These are phyloP conservation scores for Eremothecium gossypii DNA, from an alignment of 1,139 yeast species.

Conservation along the genomic window DNA sequence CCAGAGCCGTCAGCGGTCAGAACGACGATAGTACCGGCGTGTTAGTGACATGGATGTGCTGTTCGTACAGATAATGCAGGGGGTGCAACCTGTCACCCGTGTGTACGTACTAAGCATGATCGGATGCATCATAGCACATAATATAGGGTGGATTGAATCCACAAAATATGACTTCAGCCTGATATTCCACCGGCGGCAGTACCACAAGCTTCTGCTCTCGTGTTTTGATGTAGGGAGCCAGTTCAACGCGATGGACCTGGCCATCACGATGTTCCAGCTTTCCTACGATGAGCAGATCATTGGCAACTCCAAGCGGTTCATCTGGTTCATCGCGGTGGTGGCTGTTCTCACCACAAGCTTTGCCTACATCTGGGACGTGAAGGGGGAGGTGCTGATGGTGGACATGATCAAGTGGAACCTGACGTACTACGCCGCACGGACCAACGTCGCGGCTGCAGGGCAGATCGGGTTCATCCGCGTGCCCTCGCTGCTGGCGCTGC, in stretches of 20 bases:
- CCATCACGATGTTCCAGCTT: conserved; percentile 10
- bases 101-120: conserved; percentile 25
- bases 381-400: neutral
- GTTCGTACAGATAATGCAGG: neutral
- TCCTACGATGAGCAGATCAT: conserved; percentile 1
- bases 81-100: conserved; percentile 23
- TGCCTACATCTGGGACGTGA: neutral
- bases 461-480: neutral
- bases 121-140: conserved; percentile 18
- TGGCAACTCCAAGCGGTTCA: neutral
- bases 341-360: neutral
- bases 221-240: conserved; percentile 16
- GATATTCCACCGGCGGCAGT: conserved; percentile 26
- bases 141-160: neutral
- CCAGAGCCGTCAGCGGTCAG: too few relatives aligned
- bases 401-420: conserved; percentile 1
- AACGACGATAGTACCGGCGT: neutral
- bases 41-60: neutral
- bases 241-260: conserved; percentile 17
- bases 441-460: neutral
- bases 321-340: neutral
- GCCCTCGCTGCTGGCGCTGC: too few relatives aligned
- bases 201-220: conserved; percentile 23
- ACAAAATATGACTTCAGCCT: conserved; percentile 11
- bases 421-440: neutral